Evolutionary conservation across 1,284 basidiomycete species (phyloP).

Genomic region (Rhodotorula glutinis): DNA sequence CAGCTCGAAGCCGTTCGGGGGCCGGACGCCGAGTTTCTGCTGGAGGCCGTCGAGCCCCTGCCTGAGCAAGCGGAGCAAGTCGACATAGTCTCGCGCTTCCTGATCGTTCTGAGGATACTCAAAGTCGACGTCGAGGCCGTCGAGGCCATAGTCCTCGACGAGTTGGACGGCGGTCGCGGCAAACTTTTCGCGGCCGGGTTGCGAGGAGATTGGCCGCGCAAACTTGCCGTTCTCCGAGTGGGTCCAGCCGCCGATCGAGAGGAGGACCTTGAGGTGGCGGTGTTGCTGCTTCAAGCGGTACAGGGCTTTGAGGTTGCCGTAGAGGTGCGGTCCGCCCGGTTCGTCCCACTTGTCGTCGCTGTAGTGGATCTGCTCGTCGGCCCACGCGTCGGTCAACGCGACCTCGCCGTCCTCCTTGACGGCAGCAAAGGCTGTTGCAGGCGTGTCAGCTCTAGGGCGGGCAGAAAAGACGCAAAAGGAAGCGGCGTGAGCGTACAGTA

Average conservation of each 20-base stretch:
- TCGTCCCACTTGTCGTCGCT: conserved; percentile 87
- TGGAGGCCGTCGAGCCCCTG: conserved; percentile 50
- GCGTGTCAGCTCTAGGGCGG: too few relatives aligned
- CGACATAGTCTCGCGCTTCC: conserved; percentile 54
- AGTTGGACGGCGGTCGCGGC: conserved; percentile 67
- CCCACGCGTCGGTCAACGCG: conserved; percentile 70
- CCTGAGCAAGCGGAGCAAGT: conserved; percentile 52
- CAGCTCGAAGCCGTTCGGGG: conserved; percentile 50
- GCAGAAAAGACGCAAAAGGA: background rate
- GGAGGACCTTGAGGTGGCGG: conserved; percentile 51
- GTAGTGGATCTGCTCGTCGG: conserved; percentile 62
- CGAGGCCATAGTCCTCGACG: conserved; percentile 81
- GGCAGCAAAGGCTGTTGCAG: conserved; percentile 66
- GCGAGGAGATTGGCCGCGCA: conserved; percentile 26
- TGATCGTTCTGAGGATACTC: conserved; percentile 54
- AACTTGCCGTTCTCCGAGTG: conserved; percentile 41
- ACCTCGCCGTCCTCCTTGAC: conserved; percentile 61
- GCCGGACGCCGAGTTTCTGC: conserved; percentile 36
- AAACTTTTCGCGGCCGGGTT: conserved; percentile 60
- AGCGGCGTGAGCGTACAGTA: conserved; percentile 51
- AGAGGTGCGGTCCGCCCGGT: conserved; percentile 31
- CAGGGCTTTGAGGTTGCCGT: conserved; percentile 83
- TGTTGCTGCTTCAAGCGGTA: conserved; percentile 75
- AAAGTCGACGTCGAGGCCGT: conserved; percentile 57
- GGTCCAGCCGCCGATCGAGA: conserved; percentile 50